Evolutionary conservation across 495 filamentous ascomycete species (phyloP).

Genomic region (Hypoxylon lienhwacheense): DNA sequence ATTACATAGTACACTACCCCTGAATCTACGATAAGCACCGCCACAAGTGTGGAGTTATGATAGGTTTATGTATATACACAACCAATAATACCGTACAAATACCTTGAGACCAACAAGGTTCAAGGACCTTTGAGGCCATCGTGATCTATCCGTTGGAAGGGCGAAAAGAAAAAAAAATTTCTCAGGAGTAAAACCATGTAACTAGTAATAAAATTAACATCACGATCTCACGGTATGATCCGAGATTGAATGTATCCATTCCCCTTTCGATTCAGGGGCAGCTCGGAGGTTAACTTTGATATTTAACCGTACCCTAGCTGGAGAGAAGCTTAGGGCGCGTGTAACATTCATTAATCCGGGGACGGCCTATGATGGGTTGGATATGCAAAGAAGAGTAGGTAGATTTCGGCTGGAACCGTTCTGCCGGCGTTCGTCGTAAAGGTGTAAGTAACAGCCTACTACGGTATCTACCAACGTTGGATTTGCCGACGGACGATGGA

Average conservation of each 20-base stretch:
- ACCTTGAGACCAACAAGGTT: no score
- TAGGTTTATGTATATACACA: no score
- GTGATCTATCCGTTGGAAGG: background rate
- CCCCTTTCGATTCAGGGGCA: conserved; percentile 12
- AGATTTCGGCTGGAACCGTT: conserved; percentile 25
- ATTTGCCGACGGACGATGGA: conserved; percentile 27
- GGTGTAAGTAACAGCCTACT: conserved; percentile 3
- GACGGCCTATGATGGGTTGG: conserved; percentile 18
- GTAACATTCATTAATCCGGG: conserved; percentile 31
- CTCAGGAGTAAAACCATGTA: no score
- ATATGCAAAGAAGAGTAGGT: conserved; percentile 18
- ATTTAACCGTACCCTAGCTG: conserved; percentile 15
- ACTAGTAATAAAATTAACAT: background rate
- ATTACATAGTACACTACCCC: conserved; percentile 14
- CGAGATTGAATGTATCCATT: conserved; percentile 16
- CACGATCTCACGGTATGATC: conserved; percentile 26
- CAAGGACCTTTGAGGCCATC: background rate
- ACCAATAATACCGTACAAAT: no score
- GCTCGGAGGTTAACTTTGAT: conserved; percentile 20
- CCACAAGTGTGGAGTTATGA: conserved; percentile 25
- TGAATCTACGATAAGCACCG: conserved; percentile 33
- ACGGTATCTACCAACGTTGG: conserved; percentile 9
- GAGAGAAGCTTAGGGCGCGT: conserved; percentile 14
- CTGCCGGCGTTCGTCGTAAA: conserved; percentile 16
- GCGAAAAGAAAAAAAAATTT: background rate